Evolutionary conservation across 1,139 yeast species (phyloP).

Genomic region (Scheffersomyces segobiensis): DNA sequence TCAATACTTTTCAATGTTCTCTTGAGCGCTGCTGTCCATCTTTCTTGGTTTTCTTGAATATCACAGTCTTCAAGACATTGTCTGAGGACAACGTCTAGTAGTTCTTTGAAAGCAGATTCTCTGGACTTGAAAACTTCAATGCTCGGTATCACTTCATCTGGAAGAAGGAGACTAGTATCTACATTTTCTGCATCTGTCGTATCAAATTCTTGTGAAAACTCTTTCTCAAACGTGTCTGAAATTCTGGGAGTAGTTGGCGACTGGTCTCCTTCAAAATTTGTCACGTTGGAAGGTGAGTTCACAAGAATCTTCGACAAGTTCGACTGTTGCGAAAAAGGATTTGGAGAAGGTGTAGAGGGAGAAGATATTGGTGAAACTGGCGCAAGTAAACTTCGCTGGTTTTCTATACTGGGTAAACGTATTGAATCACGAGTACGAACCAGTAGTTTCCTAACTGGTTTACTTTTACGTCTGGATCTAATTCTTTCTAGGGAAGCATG

Average conservation of each 20-base stretch:
- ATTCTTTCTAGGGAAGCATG: slow-evolving; percentile 67
- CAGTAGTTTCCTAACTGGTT: slow-evolving; percentile 38
- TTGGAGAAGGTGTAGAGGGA: slow-evolving; percentile 15
- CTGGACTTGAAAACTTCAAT: slow-evolving; percentile 8
- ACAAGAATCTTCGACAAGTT: slow-evolving; percentile 5
- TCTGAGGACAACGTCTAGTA: slow-evolving; percentile 41
- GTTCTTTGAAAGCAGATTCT: slow-evolving; percentile 22
- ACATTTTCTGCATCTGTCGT: neutral
- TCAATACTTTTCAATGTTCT: slow-evolving; percentile 27
- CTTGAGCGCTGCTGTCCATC: slow-evolving; percentile 39
- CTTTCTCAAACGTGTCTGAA: neutral
- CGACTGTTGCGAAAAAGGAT: slow-evolving; percentile 9
- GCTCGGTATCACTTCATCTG: slow-evolving; percentile 1
- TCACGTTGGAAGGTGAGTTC: neutral
- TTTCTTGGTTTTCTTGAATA: slow-evolving; percentile 37
- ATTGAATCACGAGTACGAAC: slow-evolving; percentile 24
- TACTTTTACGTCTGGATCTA: slow-evolving; percentile 58
- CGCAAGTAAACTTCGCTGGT: slow-evolving; percentile 2
- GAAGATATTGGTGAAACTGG: slow-evolving; percentile 19
- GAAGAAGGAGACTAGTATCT: neutral
- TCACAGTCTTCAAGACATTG: slow-evolving; percentile 70
- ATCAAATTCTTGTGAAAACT: neutral
- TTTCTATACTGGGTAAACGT: slow-evolving; percentile 25
- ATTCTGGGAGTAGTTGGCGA: neutral
- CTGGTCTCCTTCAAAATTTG: neutral